Percentiles rank a stretch among this genome's conserved stretches.
These are phyloP conservation scores for Yamadazyma phyllophila DNA, from an alignment of 805 yeast genomes.

Conservation along the genomic window DNA sequence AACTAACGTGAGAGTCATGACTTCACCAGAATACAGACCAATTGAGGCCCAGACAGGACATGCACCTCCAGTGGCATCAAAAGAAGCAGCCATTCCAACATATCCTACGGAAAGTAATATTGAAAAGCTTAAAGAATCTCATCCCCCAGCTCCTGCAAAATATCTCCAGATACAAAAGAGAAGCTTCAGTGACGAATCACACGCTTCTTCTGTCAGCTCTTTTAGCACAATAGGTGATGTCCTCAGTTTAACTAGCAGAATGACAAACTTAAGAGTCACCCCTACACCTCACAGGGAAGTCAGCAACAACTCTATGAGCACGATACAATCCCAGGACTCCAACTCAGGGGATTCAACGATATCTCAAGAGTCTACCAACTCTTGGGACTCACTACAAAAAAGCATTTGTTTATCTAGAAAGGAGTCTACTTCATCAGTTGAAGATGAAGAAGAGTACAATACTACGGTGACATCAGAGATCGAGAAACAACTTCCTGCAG, in stretches of 20 bases:
- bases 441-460: slow-evolving; percentile 2
- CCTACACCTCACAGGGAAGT: slow-evolving; percentile 1
- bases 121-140: slow-evolving; percentile 11
- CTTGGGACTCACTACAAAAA: slow-evolving; percentile 31
- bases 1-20: background rate
- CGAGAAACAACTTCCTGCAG: background rate
- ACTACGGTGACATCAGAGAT: slow-evolving; percentile 1
- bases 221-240: slow-evolving; percentile 36
- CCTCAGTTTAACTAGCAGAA: slow-evolving; percentile 17
- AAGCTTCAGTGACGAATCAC: slow-evolving; percentile 38
- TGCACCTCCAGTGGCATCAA: slow-evolving; percentile 9
- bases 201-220: slow-evolving; percentile 37
- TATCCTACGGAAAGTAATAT: slow-evolving; percentile 15
- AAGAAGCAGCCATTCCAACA: slow-evolving; percentile 4
- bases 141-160: slow-evolving; percentile 7
- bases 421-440: slow-evolving; percentile 1
- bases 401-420: slow-evolving; percentile 13
- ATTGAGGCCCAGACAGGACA: background rate
- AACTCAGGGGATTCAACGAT: slow-evolving; percentile 5
- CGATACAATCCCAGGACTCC: slow-evolving; percentile 5
- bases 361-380: slow-evolving; percentile 13
- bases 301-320: slow-evolving; percentile 7
- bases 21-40: background rate
- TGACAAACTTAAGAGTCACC: background rate
- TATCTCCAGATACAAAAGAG: slow-evolving; percentile 20